Evolutionary conservation across 2,329 filamentous ascomycete species (phyloP).

Genomic region (Truncatella angustata): DNA sequence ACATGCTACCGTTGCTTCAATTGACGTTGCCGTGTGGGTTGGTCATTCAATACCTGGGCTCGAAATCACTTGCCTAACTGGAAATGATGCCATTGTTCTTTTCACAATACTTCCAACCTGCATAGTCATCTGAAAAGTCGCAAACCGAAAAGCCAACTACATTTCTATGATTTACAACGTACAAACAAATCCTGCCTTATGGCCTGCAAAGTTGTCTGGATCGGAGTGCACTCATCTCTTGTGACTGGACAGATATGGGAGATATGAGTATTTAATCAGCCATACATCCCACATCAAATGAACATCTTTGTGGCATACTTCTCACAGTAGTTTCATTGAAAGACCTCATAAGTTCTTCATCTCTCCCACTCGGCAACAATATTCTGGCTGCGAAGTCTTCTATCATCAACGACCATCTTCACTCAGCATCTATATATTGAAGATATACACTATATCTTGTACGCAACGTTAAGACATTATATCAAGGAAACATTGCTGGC

Average conservation of each 20-base stretch:
- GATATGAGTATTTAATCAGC: not conserved
- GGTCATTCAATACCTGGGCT: not conserved
- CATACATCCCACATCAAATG: not conserved
- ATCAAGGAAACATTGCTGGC: too few species aligned
- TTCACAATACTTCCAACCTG: not conserved
- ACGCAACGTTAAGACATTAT: too few species aligned
- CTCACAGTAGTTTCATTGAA: too few species aligned
- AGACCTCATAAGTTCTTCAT: too few species aligned
- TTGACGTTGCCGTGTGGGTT: not conserved
- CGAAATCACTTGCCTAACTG: constrained; percentile 1
- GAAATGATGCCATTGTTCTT: not conserved
- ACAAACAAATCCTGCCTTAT: not conserved
- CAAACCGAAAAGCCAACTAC: not conserved
- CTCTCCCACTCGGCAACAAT: too few species aligned
- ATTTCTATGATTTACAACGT: not conserved
- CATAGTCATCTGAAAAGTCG: not conserved
- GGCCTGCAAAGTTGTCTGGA: not conserved
- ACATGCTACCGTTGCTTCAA: not conserved
- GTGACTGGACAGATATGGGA: not conserved
- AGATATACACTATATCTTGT: too few species aligned
- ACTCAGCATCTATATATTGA: too few species aligned
- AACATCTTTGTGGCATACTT: not conserved
- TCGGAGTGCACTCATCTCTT: not conserved
- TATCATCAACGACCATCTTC: too few species aligned
- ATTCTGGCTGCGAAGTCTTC: too few species aligned